Evolutionary conservation across 257 asterid species (phyloP), one percentile per base, ranked within the genome.

Genomic region (Solanum paucissectum): DNA sequence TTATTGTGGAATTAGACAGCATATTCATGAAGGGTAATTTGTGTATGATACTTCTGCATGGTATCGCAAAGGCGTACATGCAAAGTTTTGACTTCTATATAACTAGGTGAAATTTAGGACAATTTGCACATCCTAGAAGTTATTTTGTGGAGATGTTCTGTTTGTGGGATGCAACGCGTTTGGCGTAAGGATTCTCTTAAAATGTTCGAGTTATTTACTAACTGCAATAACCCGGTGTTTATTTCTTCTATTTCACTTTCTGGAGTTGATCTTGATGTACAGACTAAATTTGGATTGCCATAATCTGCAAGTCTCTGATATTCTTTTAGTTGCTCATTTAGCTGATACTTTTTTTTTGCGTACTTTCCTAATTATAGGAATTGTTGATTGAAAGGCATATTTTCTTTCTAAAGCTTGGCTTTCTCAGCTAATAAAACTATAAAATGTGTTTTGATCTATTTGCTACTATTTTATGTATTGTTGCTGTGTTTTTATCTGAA

Each of bases 51-150:
- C 88, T 68, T 85, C 44, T 86, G 94, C 91, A 88, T 87, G 93
- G 90, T 89, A 88, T 90, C 91, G 93, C 76, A 36, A 91, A 93
- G 91, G 94, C 91, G 44, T 90, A 72, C 83, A 23, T 87, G 90
- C 93, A 82, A 44, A 88, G 72, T 91, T 90, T 94, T 92, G 94
- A 85, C 92, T 89, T 91, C n/a, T 79, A 85, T 89, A 87, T 88
- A 87, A 91, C 91, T 89, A 91, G 95, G 87, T 79, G 86, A 82
- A 34, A 29, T 82, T 32, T 82, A 82, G 86, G 42, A 49, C 42
- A 32, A 49, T 82, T 82, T 49, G 86, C 69, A 82, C 66, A 82
- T 82, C 86, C 20, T 49, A 82, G 32, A 82, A 82, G 85, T 82
- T 49, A 49, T 82, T 74, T 82, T 32, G 85, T 49, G 32, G 85